These are phyloP conservation scores for Xylaria nigripes DNA, from an alignment of 495 filamentous ascomycete genomes.

Conservation along the genomic window DNA sequence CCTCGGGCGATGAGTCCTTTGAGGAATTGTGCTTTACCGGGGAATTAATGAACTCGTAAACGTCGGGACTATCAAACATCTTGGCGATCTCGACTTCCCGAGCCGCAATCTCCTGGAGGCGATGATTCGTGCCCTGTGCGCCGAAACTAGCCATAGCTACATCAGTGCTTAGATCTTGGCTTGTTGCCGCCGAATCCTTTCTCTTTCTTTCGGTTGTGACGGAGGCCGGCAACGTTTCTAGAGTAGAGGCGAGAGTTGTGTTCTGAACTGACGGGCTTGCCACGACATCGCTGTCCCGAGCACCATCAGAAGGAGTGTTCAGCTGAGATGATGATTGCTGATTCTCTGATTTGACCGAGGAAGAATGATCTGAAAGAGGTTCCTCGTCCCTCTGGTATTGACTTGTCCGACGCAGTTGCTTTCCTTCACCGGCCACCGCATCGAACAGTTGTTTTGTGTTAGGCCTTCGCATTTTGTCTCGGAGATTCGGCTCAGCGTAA, in stretches of 20 bases:
- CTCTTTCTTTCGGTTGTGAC: slow-evolving; percentile 27
- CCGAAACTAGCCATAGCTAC: background rate
- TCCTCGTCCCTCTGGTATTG: slow-evolving; percentile 26
- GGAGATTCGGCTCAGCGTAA: slow-evolving; percentile 78
- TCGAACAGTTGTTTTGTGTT: slow-evolving; percentile 60
- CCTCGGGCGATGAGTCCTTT: slow-evolving; percentile 10
- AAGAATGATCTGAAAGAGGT: slow-evolving; percentile 16
- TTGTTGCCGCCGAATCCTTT: slow-evolving; percentile 14
- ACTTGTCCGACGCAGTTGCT: slow-evolving; percentile 30
- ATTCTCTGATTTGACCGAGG: slow-evolving; percentile 18
- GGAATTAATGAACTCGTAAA: slow-evolving; percentile 33
- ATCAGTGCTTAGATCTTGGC: slow-evolving; percentile 1
- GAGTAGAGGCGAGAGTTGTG: slow-evolving; percentile 4
- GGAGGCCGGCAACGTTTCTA: slow-evolving; percentile 21
- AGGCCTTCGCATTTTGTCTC: slow-evolving; percentile 80
- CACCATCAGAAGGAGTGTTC: background rate
- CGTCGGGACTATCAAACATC: slow-evolving; percentile 18
- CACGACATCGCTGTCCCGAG: slow-evolving; percentile 12
- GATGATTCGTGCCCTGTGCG: slow-evolving; percentile 13
- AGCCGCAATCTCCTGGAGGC: slow-evolving; percentile 21
- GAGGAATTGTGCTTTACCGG: slow-evolving; percentile 14
- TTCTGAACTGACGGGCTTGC: slow-evolving; percentile 23
- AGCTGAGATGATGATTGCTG: slow-evolving; percentile 6
- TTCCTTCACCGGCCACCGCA: slow-evolving; percentile 54
- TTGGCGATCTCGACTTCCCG: slow-evolving; percentile 20